These are phyloP conservation scores for Monascus purpureus DNA, from an alignment of 495 filamentous ascomycete genomes.

Conservation along the genomic window DNA sequence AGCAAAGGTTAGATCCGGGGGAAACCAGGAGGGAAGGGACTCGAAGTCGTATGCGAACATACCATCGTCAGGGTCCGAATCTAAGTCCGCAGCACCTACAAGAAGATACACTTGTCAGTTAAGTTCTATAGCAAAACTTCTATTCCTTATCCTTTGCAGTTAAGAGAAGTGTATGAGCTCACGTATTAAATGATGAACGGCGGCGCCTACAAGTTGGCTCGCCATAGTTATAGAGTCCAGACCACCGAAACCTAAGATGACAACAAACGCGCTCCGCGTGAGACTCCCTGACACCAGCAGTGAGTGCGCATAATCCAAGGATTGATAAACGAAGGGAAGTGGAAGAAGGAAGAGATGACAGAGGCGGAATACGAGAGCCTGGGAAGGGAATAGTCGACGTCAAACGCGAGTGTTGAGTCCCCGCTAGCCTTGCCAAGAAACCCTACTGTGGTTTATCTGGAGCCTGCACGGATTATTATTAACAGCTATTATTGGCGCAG, in stretches of 20 bases:
- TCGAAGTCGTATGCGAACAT: too few species aligned
- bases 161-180: slow-evolving; percentile 8
- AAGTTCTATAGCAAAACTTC: background rate
- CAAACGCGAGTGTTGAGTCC: too few species aligned
- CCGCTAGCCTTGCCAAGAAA: too few species aligned
- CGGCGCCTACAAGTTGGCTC: slow-evolving; percentile 22
- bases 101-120: background rate
- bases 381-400: too few species aligned
- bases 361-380: too few species aligned
- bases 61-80: slow-evolving; percentile 41
- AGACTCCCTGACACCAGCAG: slow-evolving; percentile 14
- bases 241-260: slow-evolving; percentile 14
- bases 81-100: slow-evolving; percentile 24
- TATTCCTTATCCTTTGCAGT: too few species aligned
- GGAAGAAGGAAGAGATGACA: too few species aligned
- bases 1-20: slow-evolving; percentile 34
- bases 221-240: slow-evolving; percentile 22
- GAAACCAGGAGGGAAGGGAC: too few species aligned
- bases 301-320: slow-evolving; percentile 23
- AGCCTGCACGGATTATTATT: too few species aligned
- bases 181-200: slow-evolving; percentile 27
- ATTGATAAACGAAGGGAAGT: background rate
- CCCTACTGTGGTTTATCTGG: too few species aligned
- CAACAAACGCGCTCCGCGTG: slow-evolving; percentile 18
- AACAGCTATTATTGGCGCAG: too few species aligned